These are phyloP conservation scores for Neurospora africana DNA, from an alignment of 495 filamentous ascomycete species.

Conservation along the genomic window DNA sequence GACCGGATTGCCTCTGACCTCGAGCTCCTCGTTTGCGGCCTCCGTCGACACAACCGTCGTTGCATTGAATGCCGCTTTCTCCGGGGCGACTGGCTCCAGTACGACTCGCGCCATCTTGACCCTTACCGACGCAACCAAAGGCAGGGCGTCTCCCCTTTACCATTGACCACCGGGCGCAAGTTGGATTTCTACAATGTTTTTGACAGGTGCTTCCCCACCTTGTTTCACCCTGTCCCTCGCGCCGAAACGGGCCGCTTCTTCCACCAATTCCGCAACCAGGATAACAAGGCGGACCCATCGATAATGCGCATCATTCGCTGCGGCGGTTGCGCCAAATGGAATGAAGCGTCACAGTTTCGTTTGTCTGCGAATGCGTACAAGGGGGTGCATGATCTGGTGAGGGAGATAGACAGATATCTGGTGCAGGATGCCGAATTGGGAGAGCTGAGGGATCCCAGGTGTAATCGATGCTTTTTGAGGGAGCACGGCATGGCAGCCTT, in stretches of 20 bases:
- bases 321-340: not conserved
- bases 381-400: not conserved
- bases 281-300: not conserved
- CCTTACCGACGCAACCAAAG: too few relatives aligned
- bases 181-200: not conserved
- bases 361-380: not conserved
- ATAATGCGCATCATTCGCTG: not conserved
- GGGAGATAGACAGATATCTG: not conserved
- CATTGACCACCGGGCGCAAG: not conserved
- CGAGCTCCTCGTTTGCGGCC: conserved; percentile 1
- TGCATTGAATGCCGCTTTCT: conserved; percentile 3
- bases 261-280: not conserved
- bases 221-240: not conserved
- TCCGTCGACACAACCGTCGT: conserved; percentile 7
- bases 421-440: not conserved
- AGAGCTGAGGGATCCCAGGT: not conserved
- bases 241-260: not conserved
- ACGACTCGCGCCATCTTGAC: too few relatives aligned
- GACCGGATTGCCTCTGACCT: not conserved
- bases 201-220: not conserved
- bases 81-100: conserved; percentile 4
- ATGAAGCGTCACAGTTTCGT: not conserved
- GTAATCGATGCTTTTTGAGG: not conserved
- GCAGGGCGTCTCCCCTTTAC: not conserved
- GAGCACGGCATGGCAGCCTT: not conserved